These are phyloP conservation scores for Trametes elegans DNA, from an alignment of 768 basidiomycete genomes.

Conservation along the genomic window DNA sequence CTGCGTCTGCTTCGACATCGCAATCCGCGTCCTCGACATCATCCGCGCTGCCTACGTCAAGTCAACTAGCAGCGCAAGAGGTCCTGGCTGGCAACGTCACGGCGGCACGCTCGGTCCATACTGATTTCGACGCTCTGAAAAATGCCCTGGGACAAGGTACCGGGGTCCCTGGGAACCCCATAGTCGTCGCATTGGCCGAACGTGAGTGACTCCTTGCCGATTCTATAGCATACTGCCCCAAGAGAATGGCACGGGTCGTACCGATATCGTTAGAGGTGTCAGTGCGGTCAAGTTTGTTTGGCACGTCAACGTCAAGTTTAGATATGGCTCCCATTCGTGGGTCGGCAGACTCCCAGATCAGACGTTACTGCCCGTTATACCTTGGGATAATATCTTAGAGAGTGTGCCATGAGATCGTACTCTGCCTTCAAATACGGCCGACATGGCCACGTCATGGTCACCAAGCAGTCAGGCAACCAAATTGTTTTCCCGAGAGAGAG, in stretches of 20 bases:
- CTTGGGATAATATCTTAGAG: too few species aligned
- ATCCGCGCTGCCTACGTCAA: slow-evolving; percentile 26
- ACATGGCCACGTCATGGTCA: too few species aligned
- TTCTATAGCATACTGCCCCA: too few species aligned
- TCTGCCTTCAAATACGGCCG: too few species aligned
- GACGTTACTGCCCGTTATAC: too few species aligned
- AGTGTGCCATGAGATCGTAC: not conserved
- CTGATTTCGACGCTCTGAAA: slow-evolving; percentile 43
- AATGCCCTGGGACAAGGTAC: slow-evolving; percentile 42
- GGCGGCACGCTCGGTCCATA: slow-evolving; percentile 9
- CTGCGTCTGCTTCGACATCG: slow-evolving; percentile 7
- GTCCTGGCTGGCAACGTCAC: slow-evolving; percentile 29
- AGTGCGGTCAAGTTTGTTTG: not conserved
- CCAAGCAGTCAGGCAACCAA: too few species aligned
- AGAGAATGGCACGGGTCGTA: too few species aligned
- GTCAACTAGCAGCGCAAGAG: slow-evolving; percentile 43
- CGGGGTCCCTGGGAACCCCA: slow-evolving; percentile 54
- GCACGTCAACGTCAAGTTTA: not conserved
- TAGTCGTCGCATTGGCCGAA: slow-evolving; percentile 81
- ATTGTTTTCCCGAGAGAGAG: too few species aligned
- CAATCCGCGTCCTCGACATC: slow-evolving; percentile 4
- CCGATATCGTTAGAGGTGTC: too few species aligned
- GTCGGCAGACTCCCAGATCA: not conserved
- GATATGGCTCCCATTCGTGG: not conserved
- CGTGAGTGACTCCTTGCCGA: slow-evolving; percentile 47